Evolutionary conservation across 768 basidiomycete genomes (phyloP), one percentile per base, ranked within the genome.

Genomic region (Pholiota conissans): DNA sequence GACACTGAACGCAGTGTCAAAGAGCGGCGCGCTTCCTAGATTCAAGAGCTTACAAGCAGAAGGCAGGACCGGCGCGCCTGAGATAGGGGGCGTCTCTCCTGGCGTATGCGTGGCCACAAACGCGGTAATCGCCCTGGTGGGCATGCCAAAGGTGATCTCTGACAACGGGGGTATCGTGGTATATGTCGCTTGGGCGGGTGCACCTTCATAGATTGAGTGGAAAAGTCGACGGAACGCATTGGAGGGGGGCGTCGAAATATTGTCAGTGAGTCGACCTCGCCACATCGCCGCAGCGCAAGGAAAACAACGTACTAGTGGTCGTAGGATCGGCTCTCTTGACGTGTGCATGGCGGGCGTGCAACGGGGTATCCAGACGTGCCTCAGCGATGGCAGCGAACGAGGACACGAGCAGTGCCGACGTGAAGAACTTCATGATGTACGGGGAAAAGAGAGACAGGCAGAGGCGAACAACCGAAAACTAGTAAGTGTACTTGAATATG

Each of bases 1-100:
- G 78, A 73, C 62, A 83, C 83, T 86, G 7, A 51, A 57, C 49
- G 13, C 18, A 2, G 54, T 39, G 42, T 58, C 29, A 48, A 29
- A 13, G 11, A 4, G 20, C 42, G 28, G 24, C 27, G 11, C 40
- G 20, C 28, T 10, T 37, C 39, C 42, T 42, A n/a, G 52, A 37
- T 20, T 32, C 34, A 26, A 51, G 18, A 2, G 72, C 80, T 57
- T 69, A 89, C 89, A 85, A n/a, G 79, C 68, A 0, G 80, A 74
- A 0, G 93, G 93, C 9, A 94, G 73, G 2, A 72, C 58, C 2
- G 89, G 89, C 1, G 83, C 93, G 57, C 88, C 87, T 29, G 82
- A 64, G 39, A 89, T 74, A 1, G 88, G 84, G 2, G 87, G 81
- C 0, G 77, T 76, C 27, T 85, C 55, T 24, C 55, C 55, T 11